These are phyloP conservation scores for Nicotiana knightiana DNA, from an alignment of 257 asterid genomes.

Conservation along the genomic window DNA sequence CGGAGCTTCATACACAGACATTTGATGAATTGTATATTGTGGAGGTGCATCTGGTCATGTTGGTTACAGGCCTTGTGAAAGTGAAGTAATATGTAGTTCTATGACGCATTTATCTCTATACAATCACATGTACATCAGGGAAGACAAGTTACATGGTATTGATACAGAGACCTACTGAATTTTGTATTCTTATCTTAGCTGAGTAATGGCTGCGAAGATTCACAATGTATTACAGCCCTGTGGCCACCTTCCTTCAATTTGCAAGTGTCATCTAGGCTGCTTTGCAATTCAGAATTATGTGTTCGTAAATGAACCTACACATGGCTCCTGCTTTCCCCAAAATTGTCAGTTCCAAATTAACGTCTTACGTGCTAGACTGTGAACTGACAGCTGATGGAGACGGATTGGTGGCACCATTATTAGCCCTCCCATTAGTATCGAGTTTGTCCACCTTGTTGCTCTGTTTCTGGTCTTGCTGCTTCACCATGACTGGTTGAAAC, in stretches of 20 bases:
- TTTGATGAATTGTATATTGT: not conserved
- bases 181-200: not conserved
- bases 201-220: not conserved
- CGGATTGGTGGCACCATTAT: constrained; percentile 20
- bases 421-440: constrained; percentile 41
- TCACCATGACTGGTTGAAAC: constrained; percentile 87
- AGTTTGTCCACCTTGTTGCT: constrained; percentile 30
- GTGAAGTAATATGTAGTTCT: not conserved
- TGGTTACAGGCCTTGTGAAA: not conserved
- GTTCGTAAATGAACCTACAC: not conserved
- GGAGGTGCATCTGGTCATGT: not conserved
- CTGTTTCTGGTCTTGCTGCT: constrained; percentile 46
- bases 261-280: not conserved
- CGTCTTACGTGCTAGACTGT: constrained; percentile 29
- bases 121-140: not conserved
- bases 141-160: not conserved
- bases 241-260: not conserved
- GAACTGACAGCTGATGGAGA: constrained; percentile 35
- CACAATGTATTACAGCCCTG: not conserved
- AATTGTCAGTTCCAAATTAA: constrained; percentile 2
- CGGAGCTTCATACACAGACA: not conserved
- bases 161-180: not conserved
- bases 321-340: not conserved
- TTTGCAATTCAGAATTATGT: not conserved
- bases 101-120: not conserved